A percentile compares a stretch with the other conserved stretches of the same genome.
Conservation (phyloP, 768 basidiomycete species). For the Rhodosporidiobolus sp. region DNA sequence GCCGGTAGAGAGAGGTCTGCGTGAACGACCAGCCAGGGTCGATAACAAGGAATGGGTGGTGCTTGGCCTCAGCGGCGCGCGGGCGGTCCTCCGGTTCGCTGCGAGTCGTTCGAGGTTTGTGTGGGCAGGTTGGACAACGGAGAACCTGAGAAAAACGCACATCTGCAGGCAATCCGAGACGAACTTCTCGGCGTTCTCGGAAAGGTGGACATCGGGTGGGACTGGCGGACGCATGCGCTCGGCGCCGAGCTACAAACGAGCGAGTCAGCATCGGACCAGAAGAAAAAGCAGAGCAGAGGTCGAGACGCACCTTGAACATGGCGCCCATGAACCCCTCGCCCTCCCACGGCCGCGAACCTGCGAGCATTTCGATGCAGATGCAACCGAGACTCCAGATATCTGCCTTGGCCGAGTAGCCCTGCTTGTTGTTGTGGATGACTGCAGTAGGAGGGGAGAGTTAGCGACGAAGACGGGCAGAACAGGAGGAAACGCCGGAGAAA, state of each 20-base stretch:
- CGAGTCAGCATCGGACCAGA: neutral
- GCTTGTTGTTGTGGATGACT: conserved; percentile 68
- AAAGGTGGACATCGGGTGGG: conserved; percentile 73
- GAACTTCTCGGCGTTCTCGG: conserved; percentile 77
- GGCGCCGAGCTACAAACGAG: conserved; percentile 65
- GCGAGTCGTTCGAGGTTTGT: neutral
- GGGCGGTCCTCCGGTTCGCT: conserved; percentile 41
- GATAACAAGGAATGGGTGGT: conserved; percentile 39
- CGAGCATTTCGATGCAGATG: conserved; percentile 99
- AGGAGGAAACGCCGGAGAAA: neutral
- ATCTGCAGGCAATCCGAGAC: conserved; percentile 83
- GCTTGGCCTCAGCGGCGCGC: conserved; percentile 34
- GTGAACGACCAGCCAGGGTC: conserved; percentile 35
- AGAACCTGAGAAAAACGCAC: conserved; percentile 50
- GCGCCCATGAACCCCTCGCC: conserved; percentile 86
- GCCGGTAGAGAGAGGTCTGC: conserved; percentile 22
- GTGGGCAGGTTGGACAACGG: accelerated
- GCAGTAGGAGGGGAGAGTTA: conserved; percentile 5
- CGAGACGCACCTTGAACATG: conserved; percentile 75
- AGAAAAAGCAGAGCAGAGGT: neutral
- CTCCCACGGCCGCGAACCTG: conserved; percentile 90
- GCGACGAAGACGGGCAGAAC: neutral
- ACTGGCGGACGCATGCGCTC: conserved; percentile 82
- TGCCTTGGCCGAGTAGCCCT: conserved; percentile 90
- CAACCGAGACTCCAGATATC: conserved; percentile 96